Conservation (phyloP, 2,329 filamentous ascomycete species). For the Verticillium isaacii region DNA sequence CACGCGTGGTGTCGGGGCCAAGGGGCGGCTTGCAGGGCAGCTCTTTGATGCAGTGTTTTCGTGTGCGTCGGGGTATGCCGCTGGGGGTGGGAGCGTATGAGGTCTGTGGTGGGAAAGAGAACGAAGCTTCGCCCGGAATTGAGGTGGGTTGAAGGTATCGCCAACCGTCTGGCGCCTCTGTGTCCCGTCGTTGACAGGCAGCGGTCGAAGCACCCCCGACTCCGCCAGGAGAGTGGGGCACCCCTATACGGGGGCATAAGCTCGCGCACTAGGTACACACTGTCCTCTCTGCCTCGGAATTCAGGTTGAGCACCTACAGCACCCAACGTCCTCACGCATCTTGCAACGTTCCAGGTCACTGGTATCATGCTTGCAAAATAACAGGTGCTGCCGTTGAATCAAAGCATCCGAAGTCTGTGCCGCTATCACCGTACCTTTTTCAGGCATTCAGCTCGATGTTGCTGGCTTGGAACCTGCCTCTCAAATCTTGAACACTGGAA, state of each 20-base stretch:
- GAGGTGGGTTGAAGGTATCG: constrained; percentile 2
- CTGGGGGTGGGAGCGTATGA: not conserved
- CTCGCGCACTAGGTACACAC: not conserved
- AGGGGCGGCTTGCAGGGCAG: not conserved
- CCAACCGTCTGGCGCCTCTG: not conserved
- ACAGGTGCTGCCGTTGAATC: no score
- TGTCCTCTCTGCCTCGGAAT: not conserved
- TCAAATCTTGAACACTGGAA: no score
- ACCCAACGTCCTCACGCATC: not conserved
- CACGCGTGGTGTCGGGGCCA: constrained; percentile 2
- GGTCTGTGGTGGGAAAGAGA: not conserved
- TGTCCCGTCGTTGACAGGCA: constrained; percentile 1
- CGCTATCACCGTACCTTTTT: no score
- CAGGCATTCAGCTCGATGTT: no score
- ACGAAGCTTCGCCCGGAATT: not conserved
- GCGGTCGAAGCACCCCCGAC: not conserved
- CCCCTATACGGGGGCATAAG: not conserved
- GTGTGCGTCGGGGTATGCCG: not conserved
- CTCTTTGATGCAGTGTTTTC: not conserved
- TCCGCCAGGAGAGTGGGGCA: not conserved
- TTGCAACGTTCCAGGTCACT: no score
- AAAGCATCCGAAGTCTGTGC: no score
- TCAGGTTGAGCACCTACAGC: not conserved
- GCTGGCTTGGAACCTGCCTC: no score
- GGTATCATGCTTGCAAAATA: no score